Conservation (phyloP, 1,284 basidiomycete genomes). For the Bondarzewia mesenterica region DNA sequence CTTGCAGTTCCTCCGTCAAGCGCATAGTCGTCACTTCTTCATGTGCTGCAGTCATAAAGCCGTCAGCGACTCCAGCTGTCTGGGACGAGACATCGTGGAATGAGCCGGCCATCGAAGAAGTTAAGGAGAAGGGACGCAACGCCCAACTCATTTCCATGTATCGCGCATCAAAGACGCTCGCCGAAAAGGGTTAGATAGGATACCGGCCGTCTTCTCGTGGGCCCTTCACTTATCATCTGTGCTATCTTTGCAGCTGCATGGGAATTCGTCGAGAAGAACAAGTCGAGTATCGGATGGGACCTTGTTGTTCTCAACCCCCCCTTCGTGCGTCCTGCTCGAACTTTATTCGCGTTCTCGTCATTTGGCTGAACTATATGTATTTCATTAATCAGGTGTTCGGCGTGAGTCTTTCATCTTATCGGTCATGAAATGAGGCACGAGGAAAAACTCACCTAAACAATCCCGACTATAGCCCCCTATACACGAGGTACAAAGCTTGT, state of each 20-base stretch:
- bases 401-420: constrained; percentile 15
- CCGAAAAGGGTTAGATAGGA: constrained; percentile 42
- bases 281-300: constrained; percentile 41
- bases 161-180: constrained; percentile 58
- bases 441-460: no score
- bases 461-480: constrained; percentile 28
- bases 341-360: constrained; percentile 2
- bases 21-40: constrained; percentile 64
- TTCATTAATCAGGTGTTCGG: constrained; percentile 22
- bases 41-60: constrained; percentile 38
- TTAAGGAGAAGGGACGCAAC: constrained; percentile 45
- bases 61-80: constrained; percentile 2
- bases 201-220: background rate
- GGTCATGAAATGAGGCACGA: no score
- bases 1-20: constrained; percentile 30
- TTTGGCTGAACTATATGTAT: background rate
- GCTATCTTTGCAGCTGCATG: constrained; percentile 31
- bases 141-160: constrained; percentile 40
- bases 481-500: constrained; percentile 38
- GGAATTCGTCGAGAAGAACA: constrained; percentile 51
- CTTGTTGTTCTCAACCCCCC: constrained; percentile 50
- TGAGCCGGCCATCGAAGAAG: constrained; percentile 38
- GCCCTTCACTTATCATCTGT: background rate
- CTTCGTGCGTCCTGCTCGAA: constrained; percentile 29
- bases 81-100: constrained; percentile 61